A percentile compares a stretch with the other conserved stretches of the same genome.
phyloP scores from a whole-genome alignment of 352 stramenopile genomes.

The Phytophthora vignae region DNA sequence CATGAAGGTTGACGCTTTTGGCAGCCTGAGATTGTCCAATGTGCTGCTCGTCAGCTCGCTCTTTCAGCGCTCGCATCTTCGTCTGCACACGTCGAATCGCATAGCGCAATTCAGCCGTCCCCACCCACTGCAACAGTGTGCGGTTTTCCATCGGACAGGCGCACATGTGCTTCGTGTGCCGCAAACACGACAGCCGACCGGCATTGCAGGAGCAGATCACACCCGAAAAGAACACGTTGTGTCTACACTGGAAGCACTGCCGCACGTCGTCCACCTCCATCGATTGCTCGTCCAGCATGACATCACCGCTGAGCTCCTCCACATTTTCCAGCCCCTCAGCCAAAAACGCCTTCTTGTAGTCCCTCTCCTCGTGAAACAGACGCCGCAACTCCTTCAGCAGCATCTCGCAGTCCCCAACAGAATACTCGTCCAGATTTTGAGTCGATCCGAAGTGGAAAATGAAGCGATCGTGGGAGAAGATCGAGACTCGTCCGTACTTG shows the following conservation, averaged over 20 bases:
- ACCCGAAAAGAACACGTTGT: constrained; percentile 86
- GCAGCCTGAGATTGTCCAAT: background rate
- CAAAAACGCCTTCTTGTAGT: constrained; percentile 64
- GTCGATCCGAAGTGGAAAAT: constrained; percentile 80
- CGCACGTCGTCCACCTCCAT: constrained; percentile 79
- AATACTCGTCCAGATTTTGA: constrained; percentile 73
- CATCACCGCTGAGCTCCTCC: constrained; percentile 69
- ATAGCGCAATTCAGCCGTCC: constrained; percentile 64
- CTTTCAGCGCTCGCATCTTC: constrained; percentile 60
- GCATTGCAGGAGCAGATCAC: constrained; percentile 75
- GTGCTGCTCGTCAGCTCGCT: background rate
- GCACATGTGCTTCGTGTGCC: constrained; percentile 75
- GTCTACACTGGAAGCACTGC: constrained; percentile 73
- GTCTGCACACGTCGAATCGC: constrained; percentile 75
- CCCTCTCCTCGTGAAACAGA: constrained; percentile 77
- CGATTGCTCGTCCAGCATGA: constrained; percentile 74
- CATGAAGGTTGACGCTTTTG: background rate
- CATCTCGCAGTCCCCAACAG: constrained; percentile 67
- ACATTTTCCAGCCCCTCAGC: constrained; percentile 54
- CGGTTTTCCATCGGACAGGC: constrained; percentile 60
- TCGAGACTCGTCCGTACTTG: constrained; percentile 63
- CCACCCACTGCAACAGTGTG: constrained; percentile 76
- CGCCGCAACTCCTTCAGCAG: constrained; percentile 67
- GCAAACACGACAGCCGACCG: constrained; percentile 65
- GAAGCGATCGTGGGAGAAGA: constrained; percentile 87